Conservation (phyloP, 1,139 yeast species). For the Debaryomyces nepalensis region DNA sequence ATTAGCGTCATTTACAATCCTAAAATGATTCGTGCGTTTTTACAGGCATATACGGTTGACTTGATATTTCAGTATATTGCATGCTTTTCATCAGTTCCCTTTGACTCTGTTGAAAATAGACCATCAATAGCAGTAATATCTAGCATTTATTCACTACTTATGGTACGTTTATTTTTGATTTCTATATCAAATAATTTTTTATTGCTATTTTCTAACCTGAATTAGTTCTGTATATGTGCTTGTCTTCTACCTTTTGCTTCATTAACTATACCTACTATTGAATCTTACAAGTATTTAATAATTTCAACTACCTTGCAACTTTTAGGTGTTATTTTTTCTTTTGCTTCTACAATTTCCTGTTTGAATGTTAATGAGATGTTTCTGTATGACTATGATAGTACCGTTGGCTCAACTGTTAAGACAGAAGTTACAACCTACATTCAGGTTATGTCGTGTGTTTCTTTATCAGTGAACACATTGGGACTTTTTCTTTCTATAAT, state of each 20-base stretch:
- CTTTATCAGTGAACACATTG: slow-evolving; percentile 17
- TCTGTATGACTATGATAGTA: slow-evolving; percentile 29
- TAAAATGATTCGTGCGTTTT: slow-evolving; percentile 23
- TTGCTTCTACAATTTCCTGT: slow-evolving; percentile 26
- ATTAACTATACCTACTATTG: slow-evolving; percentile 25
- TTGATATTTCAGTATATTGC: slow-evolving; percentile 44
- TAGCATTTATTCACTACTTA: slow-evolving; percentile 30
- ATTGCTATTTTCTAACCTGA: slow-evolving; percentile 13
- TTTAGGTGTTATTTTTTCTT: slow-evolving; percentile 25
- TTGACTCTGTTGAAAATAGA: slow-evolving; percentile 45
- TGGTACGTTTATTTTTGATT: slow-evolving; percentile 40
- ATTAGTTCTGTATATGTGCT: slow-evolving; percentile 31
- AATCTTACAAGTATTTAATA: slow-evolving; percentile 22
- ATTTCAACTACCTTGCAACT: slow-evolving; percentile 25
- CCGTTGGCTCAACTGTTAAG: slow-evolving; percentile 16
- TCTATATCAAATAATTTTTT: too few species aligned
- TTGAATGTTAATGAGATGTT: slow-evolving; percentile 30
- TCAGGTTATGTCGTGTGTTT: slow-evolving; percentile 19
- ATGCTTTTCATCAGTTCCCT: slow-evolving; percentile 47
- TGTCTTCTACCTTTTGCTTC: slow-evolving; percentile 27
- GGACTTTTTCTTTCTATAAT: slow-evolving; percentile 16
- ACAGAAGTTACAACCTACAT: slow-evolving; percentile 35
- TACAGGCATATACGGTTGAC: slow-evolving; percentile 32
- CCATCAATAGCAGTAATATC: slow-evolving; percentile 39
- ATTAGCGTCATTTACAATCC: slow-evolving; percentile 29